A percentile compares a stretch with the other conserved stretches of the same genome.
Conservation (phyloP, 306 rosid species). For the Sicyos baderoa region DNA sequence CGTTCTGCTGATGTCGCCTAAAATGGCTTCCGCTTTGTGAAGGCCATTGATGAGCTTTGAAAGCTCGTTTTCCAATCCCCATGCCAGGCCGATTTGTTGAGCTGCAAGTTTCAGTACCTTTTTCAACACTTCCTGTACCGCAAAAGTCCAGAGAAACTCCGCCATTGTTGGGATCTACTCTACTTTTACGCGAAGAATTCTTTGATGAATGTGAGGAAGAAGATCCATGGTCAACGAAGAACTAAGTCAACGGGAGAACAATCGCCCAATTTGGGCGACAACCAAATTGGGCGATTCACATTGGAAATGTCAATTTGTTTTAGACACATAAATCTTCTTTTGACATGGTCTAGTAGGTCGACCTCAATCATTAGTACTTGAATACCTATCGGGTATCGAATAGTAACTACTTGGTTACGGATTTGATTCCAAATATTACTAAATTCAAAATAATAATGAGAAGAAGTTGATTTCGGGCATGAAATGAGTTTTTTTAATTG, state of each 20-base stretch:
- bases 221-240: neutral
- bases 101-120: neutral
- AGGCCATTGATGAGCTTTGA: neutral
- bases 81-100: neutral
- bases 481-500: too few species aligned
- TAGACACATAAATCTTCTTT: too few species aligned
- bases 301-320: too few species aligned
- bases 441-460: too few species aligned
- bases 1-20: neutral
- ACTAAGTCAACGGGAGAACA: neutral
- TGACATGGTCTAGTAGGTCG: too few species aligned
- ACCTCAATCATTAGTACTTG: too few species aligned
- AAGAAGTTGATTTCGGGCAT: too few species aligned
- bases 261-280: too few species aligned
- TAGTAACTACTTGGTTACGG: too few species aligned
- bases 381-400: too few species aligned
- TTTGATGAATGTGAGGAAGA: neutral
- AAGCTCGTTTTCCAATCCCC: neutral
- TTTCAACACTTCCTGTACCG: neutral
- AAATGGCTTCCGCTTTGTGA: neutral
- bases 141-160: neutral
- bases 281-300: too few species aligned
- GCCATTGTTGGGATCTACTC: neutral
- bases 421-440: too few species aligned
- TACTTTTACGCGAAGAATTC: neutral